These are phyloP conservation scores for Vitis rotundifolia DNA, from an alignment of 164 flowering plant species.

Conservation along the genomic window DNA sequence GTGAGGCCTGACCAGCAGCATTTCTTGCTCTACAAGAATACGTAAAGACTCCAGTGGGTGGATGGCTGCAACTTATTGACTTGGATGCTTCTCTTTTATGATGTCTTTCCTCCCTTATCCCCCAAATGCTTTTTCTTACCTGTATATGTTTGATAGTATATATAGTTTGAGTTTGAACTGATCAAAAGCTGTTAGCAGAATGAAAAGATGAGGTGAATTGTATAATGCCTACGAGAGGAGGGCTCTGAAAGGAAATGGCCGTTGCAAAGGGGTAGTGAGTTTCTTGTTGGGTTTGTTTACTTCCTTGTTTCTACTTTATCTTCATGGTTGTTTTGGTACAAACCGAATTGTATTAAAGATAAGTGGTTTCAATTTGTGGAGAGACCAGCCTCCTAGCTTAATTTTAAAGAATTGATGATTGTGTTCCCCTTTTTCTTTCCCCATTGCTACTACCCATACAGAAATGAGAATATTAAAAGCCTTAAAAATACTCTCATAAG, in stretches of 20 bases:
- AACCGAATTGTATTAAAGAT: too few species aligned
- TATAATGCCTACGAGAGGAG: slow-evolving; percentile 16
- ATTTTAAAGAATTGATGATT: too few species aligned
- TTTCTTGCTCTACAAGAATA: slow-evolving; percentile 7
- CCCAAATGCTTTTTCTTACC: not conserved
- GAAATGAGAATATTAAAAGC: too few species aligned
- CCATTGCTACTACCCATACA: too few species aligned
- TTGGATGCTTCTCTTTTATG: not conserved
- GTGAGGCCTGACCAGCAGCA: slow-evolving; percentile 14
- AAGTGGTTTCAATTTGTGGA: too few species aligned
- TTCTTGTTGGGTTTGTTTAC: not conserved
- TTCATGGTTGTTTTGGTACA: not conserved
- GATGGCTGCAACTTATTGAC: slow-evolving; percentile 10
- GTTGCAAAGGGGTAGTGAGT: not conserved
- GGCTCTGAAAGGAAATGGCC: slow-evolving; percentile 11
- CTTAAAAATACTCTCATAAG: too few species aligned
- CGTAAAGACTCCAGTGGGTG: slow-evolving; percentile 12
- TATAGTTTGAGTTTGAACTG: slow-evolving; percentile 18
- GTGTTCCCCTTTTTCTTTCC: too few species aligned
- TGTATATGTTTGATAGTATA: slow-evolving; percentile 32
- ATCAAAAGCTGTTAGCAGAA: slow-evolving; percentile 22
- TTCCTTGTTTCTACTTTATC: not conserved
- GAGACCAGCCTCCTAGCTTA: too few species aligned
- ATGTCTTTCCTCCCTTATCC: not conserved
- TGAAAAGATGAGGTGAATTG: slow-evolving; percentile 9